Conservation (phyloP, 495 filamentous ascomycete species). For the Aspergillus biplanus region DNA sequence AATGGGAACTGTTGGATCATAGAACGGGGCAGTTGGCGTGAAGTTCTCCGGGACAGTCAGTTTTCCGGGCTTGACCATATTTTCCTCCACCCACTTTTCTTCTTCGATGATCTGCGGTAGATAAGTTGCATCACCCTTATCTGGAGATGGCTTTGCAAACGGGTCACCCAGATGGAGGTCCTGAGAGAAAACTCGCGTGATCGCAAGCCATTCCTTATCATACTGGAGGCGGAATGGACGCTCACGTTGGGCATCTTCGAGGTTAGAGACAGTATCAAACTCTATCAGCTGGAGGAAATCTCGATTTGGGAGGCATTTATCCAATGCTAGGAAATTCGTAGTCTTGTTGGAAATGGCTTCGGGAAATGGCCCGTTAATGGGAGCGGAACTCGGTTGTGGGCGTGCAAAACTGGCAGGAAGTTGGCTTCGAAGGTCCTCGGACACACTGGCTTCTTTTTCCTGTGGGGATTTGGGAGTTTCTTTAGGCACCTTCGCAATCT, state of each 20-base stretch:
- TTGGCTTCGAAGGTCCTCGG: constrained; percentile 64
- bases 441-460: constrained; percentile 34
- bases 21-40: constrained; percentile 70
- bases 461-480: constrained; percentile 7
- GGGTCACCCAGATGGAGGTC: constrained; percentile 63
- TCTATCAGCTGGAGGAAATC: constrained; percentile 82
- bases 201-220: constrained; percentile 94
- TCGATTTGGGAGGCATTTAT: constrained; percentile 73
- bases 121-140: constrained; percentile 70
- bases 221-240: constrained; percentile 64
- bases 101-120: constrained; percentile 62
- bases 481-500: background rate
- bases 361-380: constrained; percentile 49
- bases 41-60: constrained; percentile 78
- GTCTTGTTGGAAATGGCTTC: constrained; percentile 67
- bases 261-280: constrained; percentile 49
- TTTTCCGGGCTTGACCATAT: constrained; percentile 62
- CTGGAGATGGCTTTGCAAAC: constrained; percentile 42
- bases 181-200: constrained; percentile 76
- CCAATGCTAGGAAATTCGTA: constrained; percentile 86
- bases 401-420: constrained; percentile 67
- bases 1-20: constrained; percentile 49
- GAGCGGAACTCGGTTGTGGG: constrained; percentile 33
- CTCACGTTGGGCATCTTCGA: constrained; percentile 20
- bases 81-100: constrained; percentile 73